These are phyloP conservation scores for Cardamine occulta DNA, from an alignment of 345 rosid genomes.

Conservation along the genomic window DNA sequence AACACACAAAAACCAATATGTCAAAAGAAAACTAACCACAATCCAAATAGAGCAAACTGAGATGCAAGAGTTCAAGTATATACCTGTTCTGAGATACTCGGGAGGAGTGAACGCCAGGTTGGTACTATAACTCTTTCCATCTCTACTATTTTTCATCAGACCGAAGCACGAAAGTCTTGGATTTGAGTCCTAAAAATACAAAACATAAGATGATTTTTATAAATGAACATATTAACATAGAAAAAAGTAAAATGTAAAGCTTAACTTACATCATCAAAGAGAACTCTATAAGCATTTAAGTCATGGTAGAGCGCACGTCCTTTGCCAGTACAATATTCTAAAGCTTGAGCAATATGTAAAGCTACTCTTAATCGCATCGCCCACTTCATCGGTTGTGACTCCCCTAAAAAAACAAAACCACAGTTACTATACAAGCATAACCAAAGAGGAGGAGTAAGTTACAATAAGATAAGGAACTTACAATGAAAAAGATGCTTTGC, in stretches of 20 bases:
- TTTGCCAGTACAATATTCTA: slow-evolving; percentile 83
- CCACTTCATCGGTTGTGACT: slow-evolving; percentile 94
- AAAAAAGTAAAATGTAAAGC: not conserved
- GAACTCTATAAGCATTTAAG: slow-evolving; percentile 87
- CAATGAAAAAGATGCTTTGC: slow-evolving; percentile 97
- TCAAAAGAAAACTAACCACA: not conserved
- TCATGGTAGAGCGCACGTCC: slow-evolving; percentile 96
- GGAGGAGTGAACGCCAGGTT: slow-evolving; percentile 97
- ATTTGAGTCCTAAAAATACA: slow-evolving; percentile 69
- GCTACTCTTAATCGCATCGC: slow-evolving; percentile 92
- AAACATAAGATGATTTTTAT: not conserved
- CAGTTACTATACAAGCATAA: not conserved
- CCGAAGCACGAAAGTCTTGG: slow-evolving; percentile 94
- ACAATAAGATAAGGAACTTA: slow-evolving; percentile 39
- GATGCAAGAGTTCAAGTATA: not conserved
- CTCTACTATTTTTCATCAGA: slow-evolving; percentile 94
- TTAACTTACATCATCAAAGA: slow-evolving; percentile 77
- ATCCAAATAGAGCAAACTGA: not conserved
- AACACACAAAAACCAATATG: not conserved
- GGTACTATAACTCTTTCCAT: slow-evolving; percentile 95
- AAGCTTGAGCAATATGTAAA: slow-evolving; percentile 90
- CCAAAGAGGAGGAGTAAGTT: not conserved
- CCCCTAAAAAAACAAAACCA: slow-evolving; percentile 57
- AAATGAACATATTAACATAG: not conserved
- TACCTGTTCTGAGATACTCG: slow-evolving; percentile 93